Evolutionary conservation across 1,284 basidiomycete species (phyloP).

Genomic region (Ceratobasidium papillatum): DNA sequence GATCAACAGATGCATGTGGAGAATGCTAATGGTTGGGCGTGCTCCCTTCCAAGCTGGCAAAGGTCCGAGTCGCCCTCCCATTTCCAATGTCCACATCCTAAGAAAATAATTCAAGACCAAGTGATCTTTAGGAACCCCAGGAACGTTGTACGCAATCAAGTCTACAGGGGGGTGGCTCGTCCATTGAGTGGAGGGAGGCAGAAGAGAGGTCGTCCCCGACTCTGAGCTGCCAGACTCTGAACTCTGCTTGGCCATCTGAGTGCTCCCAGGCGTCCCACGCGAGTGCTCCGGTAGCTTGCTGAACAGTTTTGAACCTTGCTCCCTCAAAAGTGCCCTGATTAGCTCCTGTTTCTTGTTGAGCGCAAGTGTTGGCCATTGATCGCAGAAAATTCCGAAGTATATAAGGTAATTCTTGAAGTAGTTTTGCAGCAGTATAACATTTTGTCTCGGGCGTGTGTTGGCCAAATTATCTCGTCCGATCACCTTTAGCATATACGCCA

Average conservation of each 20-base stretch:
- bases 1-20: not conserved
- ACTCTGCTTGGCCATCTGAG: not conserved
- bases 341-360: not conserved
- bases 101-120: not conserved
- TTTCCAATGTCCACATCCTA: not conserved
- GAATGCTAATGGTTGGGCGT: not conserved
- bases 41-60: not conserved
- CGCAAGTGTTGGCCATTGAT: not conserved
- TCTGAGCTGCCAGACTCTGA: not conserved
- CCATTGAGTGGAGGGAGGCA: not conserved
- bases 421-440: not conserved
- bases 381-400: constrained; percentile 7
- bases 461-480: not conserved
- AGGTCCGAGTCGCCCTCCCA: not conserved
- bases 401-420: not conserved
- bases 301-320: not conserved
- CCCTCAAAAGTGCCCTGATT: not conserved
- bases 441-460: not conserved
- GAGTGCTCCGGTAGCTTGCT: not conserved
- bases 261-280: not conserved
- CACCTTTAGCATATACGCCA: not conserved
- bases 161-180: not conserved
- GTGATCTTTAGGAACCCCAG: not conserved
- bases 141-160: not conserved
- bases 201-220: not conserved